Percentiles rank a stretch among this genome's conserved stretches.
These are phyloP conservation scores for Boletus rubroflammeus DNA, from an alignment of 768 basidiomycete genomes.

Conservation along the genomic window DNA sequence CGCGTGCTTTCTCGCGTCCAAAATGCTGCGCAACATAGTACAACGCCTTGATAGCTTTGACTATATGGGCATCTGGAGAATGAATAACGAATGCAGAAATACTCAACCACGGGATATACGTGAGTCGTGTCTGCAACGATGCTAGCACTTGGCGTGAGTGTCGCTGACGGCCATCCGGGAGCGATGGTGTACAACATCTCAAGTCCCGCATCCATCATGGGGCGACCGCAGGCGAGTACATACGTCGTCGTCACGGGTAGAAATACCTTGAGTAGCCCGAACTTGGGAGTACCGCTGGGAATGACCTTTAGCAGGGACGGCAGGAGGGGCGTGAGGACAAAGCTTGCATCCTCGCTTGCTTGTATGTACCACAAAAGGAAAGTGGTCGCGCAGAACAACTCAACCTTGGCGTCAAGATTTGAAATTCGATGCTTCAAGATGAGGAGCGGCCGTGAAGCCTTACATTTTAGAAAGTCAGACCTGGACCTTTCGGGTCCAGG, in stretches of 20 bases:
- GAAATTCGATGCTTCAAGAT: too few relatives aligned
- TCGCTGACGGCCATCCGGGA: conserved; percentile 21
- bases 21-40: conserved; percentile 10
- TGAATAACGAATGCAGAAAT: background rate
- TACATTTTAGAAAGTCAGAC: too few relatives aligned
- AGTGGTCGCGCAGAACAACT: conserved; percentile 46
- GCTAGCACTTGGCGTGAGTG: conserved; percentile 1
- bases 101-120: conserved; percentile 44
- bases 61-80: conserved; percentile 47
- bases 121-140: conserved; percentile 36
- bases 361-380: conserved; percentile 44
- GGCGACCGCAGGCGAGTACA: conserved; percentile 46
- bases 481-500: too few relatives aligned
- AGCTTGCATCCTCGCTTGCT: background rate
- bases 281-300: conserved; percentile 34
- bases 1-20: conserved; percentile 34
- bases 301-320: background rate
- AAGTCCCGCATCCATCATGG: conserved; percentile 35
- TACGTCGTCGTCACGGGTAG: conserved; percentile 37
- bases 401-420: background rate
- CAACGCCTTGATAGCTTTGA: conserved; percentile 41
- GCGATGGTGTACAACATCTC: conserved; percentile 43
- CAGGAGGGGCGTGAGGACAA: background rate
- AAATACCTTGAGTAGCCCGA: conserved; percentile 43
- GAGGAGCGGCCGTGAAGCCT: too few relatives aligned